These are phyloP conservation scores for Trapa incisa DNA, from an alignment of 345 rosid genomes.

Conservation along the genomic window DNA sequence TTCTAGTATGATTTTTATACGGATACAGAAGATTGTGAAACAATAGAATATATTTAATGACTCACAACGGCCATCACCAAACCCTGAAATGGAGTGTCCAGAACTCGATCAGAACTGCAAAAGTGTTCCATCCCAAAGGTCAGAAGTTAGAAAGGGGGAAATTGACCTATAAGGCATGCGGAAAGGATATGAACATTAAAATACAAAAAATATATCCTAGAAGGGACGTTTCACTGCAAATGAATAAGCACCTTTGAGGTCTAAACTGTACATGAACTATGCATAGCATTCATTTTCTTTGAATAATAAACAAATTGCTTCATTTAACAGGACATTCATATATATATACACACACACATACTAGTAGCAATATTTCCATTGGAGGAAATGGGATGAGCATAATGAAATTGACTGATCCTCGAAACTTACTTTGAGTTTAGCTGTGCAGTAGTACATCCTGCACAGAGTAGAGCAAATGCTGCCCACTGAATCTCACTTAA, in stretches of 20 bases:
- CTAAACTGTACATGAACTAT: not conserved
- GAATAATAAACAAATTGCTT: too few species aligned
- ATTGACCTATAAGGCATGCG: not conserved
- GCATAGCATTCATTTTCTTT: too few species aligned
- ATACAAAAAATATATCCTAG: not conserved
- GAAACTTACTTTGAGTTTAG: constrained; percentile 67
- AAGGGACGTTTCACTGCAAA: not conserved
- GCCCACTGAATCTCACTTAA: constrained; percentile 97
- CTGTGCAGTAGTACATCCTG: constrained; percentile 97
- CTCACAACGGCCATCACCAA: constrained; percentile 98
- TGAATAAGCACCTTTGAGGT: not conserved
- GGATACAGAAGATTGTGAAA: not conserved
- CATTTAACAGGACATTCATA: too few species aligned
- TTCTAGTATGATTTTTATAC: not conserved
- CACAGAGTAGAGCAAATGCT: constrained; percentile 79
- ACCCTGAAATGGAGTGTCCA: constrained; percentile 79
- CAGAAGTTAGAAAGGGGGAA: not conserved
- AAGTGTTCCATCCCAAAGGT: constrained; percentile 8
- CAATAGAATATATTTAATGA: constrained; percentile 5
- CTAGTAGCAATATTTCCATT: not conserved
- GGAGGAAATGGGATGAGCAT: not conserved
- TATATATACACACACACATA: not conserved
- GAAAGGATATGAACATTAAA: not conserved
- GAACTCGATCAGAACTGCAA: constrained; percentile 86
- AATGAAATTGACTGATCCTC: constrained; percentile 3